phyloP scores from a whole-genome alignment of 2,329 filamentous ascomycete species.

The Nothopassalora personata region DNA sequence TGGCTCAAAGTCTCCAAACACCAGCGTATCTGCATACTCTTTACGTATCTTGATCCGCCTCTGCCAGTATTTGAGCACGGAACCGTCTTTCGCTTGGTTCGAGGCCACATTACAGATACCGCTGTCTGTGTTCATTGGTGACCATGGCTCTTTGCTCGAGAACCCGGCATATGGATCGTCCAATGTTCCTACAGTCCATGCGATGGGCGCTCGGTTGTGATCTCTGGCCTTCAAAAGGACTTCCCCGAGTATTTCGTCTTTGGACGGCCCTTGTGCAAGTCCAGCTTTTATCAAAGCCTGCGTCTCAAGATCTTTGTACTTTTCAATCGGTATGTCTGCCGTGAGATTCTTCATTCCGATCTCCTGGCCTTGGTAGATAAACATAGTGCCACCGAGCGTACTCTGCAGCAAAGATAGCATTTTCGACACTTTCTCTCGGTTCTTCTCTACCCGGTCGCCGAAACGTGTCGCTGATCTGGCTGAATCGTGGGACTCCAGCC shows the following conservation, averaged over 20 bases:
- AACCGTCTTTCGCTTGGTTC: slow-evolving; percentile 7
- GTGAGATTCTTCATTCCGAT: slow-evolving; percentile 60
- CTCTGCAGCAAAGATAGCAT: slow-evolving; percentile 54
- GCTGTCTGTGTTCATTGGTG: slow-evolving; percentile 20
- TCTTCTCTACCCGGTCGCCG: slow-evolving; percentile 38
- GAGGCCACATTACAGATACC: slow-evolving; percentile 13
- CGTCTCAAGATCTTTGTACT: slow-evolving; percentile 62
- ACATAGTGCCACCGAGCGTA: slow-evolving; percentile 56
- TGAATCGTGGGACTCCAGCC: slow-evolving; percentile 62
- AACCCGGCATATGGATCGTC: slow-evolving; percentile 54
- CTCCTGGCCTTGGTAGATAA: slow-evolving; percentile 63
- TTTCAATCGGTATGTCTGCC: slow-evolving; percentile 51
- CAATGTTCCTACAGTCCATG: slow-evolving; percentile 6
- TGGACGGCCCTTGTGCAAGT: background rate
- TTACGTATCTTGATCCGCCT: slow-evolving; percentile 14
- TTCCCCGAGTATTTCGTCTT: slow-evolving; percentile 40
- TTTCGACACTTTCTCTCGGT: slow-evolving; percentile 50
- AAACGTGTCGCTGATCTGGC: slow-evolving; percentile 55
- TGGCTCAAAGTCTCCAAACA: slow-evolving; percentile 17
- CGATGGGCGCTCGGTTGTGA: slow-evolving; percentile 52
- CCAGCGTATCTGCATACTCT: slow-evolving; percentile 9
- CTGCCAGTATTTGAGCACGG: slow-evolving; percentile 18
- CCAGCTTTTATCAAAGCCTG: slow-evolving; percentile 11
- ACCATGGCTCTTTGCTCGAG: slow-evolving; percentile 30
- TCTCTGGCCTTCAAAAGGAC: slow-evolving; percentile 59